Percentiles rank a stretch among this genome's conserved stretches.
These are phyloP conservation scores for Botrytis aclada DNA, from an alignment of 2,329 filamentous ascomycete species.

Conservation along the genomic window DNA sequence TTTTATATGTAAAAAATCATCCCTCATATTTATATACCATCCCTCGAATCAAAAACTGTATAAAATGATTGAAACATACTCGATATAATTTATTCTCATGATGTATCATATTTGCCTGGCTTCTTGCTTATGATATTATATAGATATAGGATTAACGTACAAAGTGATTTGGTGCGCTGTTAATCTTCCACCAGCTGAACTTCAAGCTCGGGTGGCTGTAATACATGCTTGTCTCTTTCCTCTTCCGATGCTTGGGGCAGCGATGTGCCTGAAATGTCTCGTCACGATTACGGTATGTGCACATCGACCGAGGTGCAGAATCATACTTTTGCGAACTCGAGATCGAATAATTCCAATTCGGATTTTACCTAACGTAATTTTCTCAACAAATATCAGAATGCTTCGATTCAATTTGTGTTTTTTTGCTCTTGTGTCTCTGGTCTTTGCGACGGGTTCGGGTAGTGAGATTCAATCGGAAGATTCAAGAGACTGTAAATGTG, in stretches of 20 bases:
- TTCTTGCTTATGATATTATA: not conserved
- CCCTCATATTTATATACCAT: not conserved
- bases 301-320: not conserved
- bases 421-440: not conserved
- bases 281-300: not conserved
- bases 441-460: not conserved
- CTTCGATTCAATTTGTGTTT: not conserved
- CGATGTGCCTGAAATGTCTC: not conserved
- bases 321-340: not conserved
- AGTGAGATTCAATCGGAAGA: not conserved
- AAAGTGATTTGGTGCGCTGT: not conserved
- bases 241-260: not conserved
- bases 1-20: not conserved
- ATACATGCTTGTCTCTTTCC: not conserved
- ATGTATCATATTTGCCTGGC: not conserved
- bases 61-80: not conserved
- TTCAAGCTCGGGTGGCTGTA: not conserved
- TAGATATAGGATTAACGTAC: not conserved
- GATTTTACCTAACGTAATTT: not conserved
- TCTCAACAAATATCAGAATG: not conserved
- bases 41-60: not conserved
- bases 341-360: not conserved
- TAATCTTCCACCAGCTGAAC: not conserved
- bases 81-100: not conserved
- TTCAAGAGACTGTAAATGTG: constrained; percentile 16